Evolutionary conservation across 1,284 basidiomycete genomes (phyloP).

Genomic region (Boletus holoroseus): DNA sequence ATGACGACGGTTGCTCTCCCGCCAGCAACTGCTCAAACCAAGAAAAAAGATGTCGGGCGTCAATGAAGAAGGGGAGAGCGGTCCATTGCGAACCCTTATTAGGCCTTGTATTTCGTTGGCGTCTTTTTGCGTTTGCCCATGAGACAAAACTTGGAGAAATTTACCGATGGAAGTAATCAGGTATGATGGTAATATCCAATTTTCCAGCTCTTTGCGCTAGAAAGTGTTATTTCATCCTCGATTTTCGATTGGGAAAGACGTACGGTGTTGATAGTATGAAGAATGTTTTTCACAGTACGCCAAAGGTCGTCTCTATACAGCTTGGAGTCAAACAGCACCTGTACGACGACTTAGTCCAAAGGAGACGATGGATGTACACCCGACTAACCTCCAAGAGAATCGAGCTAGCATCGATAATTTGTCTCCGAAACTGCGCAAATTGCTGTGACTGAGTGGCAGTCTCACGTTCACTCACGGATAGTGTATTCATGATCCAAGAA

Average conservation of each 20-base stretch:
- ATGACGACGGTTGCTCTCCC: constrained; percentile 24
- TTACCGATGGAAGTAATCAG: constrained; percentile 40
- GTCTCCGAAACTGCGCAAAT: constrained; percentile 35
- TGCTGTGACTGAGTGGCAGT: constrained; percentile 17
- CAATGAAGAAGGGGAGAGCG: constrained; percentile 41
- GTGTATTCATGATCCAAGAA: constrained; percentile 38
- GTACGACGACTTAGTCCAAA: constrained; percentile 6
- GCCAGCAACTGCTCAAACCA: constrained; percentile 49
- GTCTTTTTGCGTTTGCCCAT: constrained; percentile 26
- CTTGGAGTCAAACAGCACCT: constrained; percentile 37
- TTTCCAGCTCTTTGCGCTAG: constrained; percentile 42
- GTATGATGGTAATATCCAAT: constrained; percentile 44
- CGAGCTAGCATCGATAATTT: constrained; percentile 44
- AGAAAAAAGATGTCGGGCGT: constrained; percentile 44
- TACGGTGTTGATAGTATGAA: constrained; percentile 42
- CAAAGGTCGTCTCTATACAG: constrained; percentile 33
- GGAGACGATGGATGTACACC: not conserved
- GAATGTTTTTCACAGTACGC: constrained; percentile 37
- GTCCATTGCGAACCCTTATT: constrained; percentile 63
- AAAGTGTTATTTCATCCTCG: constrained; percentile 17
- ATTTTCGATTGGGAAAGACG: constrained; percentile 22
- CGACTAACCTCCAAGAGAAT: constrained; percentile 46
- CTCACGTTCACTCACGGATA: constrained; percentile 33
- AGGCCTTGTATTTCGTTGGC: constrained; percentile 43
- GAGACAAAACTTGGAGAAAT: constrained; percentile 33